phyloP scores from a whole-genome alignment of 805 yeast species.

The Kodamaea kaohsiungensis region DNA sequence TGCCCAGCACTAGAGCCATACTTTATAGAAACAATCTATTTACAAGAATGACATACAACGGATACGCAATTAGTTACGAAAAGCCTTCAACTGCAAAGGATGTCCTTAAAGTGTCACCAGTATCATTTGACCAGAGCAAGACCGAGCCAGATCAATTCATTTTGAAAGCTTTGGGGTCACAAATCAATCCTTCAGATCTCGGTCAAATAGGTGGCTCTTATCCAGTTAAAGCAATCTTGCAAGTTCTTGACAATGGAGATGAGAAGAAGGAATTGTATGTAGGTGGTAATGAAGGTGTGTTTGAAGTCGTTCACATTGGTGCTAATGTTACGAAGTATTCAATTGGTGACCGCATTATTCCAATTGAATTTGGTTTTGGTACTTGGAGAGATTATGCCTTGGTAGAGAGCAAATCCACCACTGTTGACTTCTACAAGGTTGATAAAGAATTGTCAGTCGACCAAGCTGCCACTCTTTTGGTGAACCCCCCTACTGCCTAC shows the following conservation, averaged over 20 bases:
- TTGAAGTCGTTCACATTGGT: constrained; percentile 19
- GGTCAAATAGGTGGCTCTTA: constrained; percentile 86
- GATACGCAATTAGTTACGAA: neutral
- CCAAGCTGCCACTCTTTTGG: constrained; percentile 22
- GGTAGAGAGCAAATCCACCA: constrained; percentile 1
- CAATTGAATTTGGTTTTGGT: constrained; percentile 20
- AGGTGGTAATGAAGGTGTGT: constrained; percentile 24
- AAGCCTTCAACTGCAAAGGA: neutral
- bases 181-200: constrained; percentile 88
- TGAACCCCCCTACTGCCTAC: constrained; percentile 24
- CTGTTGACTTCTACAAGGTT: neutral
- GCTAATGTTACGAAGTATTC: constrained; percentile 12
- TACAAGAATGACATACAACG: neutral
- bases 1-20: too few species aligned
- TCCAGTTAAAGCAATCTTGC: constrained; percentile 63
- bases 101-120: constrained; percentile 19
- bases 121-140: constrained; percentile 22
- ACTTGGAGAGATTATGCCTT: constrained; percentile 27
- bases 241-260: constrained; percentile 1
- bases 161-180: constrained; percentile 73
- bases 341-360: constrained; percentile 23
- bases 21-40: too few species aligned
- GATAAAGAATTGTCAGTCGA: constrained; percentile 10
- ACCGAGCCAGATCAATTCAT: constrained; percentile 45
- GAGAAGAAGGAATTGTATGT: neutral